Conservation (phyloP, 345 rosid species). For the Arabis hirsuta region DNA sequence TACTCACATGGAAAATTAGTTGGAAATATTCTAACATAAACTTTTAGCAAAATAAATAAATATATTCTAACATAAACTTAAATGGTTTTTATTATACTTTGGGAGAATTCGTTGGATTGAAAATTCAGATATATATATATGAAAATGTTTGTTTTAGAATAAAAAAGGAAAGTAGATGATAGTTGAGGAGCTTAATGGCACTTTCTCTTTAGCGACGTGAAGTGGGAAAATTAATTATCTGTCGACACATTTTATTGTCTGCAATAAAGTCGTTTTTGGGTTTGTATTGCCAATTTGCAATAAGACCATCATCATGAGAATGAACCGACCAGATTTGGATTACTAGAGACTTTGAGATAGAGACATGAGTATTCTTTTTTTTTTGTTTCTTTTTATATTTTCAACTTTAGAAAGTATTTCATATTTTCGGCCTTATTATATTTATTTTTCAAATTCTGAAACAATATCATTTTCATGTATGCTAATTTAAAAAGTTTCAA, state of each 20-base stretch:
- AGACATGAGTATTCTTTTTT: slow-evolving; percentile 21
- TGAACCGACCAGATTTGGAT: slow-evolving; percentile 38
- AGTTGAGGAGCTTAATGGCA: slow-evolving; percentile 40
- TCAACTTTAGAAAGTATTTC: neutral
- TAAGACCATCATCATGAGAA: slow-evolving; percentile 38
- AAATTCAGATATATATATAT: neutral
- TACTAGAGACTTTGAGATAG: slow-evolving; percentile 31
- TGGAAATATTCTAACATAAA: slow-evolving; percentile 2
- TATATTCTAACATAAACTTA: neutral
- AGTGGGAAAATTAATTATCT: slow-evolving; percentile 31
- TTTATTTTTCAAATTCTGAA: no score
- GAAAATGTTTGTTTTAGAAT: neutral
- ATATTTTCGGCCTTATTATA: neutral
- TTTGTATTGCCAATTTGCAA: slow-evolving; percentile 38
- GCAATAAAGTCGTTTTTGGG: slow-evolving; percentile 35
- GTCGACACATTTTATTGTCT: slow-evolving; percentile 23
- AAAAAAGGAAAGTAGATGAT: slow-evolving; percentile 16
- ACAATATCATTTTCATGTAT: no score
- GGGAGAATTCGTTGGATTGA: neutral
- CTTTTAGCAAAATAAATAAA: no score
- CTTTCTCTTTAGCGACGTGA: slow-evolving; percentile 17
- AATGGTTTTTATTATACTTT: neutral
- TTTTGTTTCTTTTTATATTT: neutral
- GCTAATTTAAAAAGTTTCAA: no score
- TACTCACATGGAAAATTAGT: slow-evolving; percentile 18